Evolutionary conservation across 1,284 basidiomycete genomes (phyloP).

Genomic region (Earliella scabrosa): DNA sequence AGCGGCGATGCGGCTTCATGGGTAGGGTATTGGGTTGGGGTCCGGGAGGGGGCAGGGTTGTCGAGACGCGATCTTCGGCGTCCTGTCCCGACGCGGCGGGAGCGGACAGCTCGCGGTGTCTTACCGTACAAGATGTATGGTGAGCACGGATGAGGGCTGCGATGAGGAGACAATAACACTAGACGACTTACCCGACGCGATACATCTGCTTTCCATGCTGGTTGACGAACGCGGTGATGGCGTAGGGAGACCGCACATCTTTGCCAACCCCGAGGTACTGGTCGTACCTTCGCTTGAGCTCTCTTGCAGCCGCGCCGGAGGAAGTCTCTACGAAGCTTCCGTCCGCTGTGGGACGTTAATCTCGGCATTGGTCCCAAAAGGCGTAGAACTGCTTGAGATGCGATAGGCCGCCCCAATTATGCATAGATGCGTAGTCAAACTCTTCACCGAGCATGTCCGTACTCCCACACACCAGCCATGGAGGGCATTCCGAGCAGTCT

Average conservation of each 20-base stretch:
- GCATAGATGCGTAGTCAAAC: too few species aligned
- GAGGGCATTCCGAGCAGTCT: too few species aligned
- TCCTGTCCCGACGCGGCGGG: conserved; percentile 43
- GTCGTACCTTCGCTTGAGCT: conserved; percentile 76
- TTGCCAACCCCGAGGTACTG: conserved; percentile 65
- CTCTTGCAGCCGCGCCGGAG: conserved; percentile 70
- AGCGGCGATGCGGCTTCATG: conserved; percentile 54
- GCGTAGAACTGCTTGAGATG: too few species aligned
- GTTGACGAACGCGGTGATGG: conserved; percentile 77
- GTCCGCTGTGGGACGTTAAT: conserved; percentile 41
- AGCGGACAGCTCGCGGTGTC: conserved; percentile 58
- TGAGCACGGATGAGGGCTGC: neutral
- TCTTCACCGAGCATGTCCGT: too few species aligned
- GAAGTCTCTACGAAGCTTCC: conserved; percentile 79
- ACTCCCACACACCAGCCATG: too few species aligned
- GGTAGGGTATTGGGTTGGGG: conserved; percentile 22
- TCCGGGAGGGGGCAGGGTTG: conserved; percentile 11
- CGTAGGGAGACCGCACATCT: conserved; percentile 73
- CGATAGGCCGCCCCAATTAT: too few species aligned
- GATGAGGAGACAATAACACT: conserved; percentile 8
- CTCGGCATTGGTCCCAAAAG: conserved; percentile 1
- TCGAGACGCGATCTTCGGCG: conserved; percentile 27
- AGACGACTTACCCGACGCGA: conserved; percentile 66
- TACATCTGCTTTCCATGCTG: conserved; percentile 77
- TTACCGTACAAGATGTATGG: conserved; percentile 28